These are phyloP conservation scores for Acaromyces ingoldii DNA, from an alignment of 1,284 basidiomycete genomes.

Conservation along the genomic window DNA sequence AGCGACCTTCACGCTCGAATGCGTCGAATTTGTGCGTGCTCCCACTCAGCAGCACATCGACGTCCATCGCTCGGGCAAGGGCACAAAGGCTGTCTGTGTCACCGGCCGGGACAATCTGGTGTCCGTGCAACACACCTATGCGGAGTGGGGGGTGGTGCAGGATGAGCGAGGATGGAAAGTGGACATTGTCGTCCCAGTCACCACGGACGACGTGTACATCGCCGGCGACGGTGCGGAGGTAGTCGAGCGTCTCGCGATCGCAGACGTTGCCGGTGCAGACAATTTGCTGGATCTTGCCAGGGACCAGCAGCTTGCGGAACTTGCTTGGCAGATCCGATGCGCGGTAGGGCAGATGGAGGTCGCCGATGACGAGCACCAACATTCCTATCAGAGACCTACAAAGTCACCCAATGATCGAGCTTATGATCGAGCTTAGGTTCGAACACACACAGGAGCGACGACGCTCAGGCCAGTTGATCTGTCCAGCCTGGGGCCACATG, in stretches of 20 bases:
- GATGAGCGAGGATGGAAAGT: constrained; percentile 76
- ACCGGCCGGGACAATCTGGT: constrained; percentile 86
- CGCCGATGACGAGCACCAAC: constrained; percentile 17
- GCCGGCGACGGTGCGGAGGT: constrained; percentile 89
- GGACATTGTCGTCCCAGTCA: constrained; percentile 83
- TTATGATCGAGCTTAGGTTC: no score
- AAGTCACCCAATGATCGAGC: no score
- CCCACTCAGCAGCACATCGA: constrained; percentile 88
- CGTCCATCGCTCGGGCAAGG: constrained; percentile 86
- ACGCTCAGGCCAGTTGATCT: no score
- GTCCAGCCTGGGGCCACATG: no score
- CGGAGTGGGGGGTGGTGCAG: constrained; percentile 80
- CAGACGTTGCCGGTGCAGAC: constrained; percentile 96
- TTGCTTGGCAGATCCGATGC: constrained; percentile 85
- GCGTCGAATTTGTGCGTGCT: constrained; percentile 96
- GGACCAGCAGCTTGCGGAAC: constrained; percentile 89
- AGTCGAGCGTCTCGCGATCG: constrained; percentile 94
- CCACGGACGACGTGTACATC: constrained; percentile 89
- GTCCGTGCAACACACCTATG: constrained; percentile 89
- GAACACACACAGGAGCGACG: no score
- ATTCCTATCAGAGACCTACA: not conserved
- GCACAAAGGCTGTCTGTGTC: constrained; percentile 82
- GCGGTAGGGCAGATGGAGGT: constrained; percentile 45
- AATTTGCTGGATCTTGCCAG: constrained; percentile 97
- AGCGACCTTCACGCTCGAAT: constrained; percentile 80